Conservation (phyloP, 2,329 filamentous ascomycete genomes). For the Fusarium annulatum region DNA sequence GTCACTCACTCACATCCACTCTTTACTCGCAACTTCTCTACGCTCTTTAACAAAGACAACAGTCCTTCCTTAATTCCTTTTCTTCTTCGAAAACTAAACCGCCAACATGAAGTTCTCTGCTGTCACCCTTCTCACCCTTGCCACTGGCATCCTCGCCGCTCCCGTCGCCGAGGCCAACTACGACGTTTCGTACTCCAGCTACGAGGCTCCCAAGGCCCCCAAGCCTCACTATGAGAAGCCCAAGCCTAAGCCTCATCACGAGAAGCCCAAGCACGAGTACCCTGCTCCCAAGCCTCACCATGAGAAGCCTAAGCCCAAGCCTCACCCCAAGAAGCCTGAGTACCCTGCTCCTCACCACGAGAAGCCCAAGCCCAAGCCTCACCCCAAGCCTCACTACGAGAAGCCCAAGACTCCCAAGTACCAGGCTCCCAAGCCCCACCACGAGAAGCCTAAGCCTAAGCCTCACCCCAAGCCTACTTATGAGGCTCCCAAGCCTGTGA, state of each 20-base stretch:
- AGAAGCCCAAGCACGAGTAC: conserved; percentile 8
- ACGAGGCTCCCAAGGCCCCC: conserved; percentile 21
- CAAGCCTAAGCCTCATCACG: conserved; percentile 10
- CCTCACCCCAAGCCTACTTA: not conserved
- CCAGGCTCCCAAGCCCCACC: not conserved
- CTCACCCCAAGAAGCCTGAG: not conserved
- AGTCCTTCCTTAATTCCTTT: not conserved
- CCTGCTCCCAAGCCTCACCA: not conserved
- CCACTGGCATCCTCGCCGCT: conserved; percentile 30
- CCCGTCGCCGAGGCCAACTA: conserved; percentile 25
- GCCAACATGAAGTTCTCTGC: conserved; percentile 33
- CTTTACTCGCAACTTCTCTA: conserved; percentile 14
- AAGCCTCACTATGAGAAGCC: conserved; percentile 8
- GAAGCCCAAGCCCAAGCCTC: too few relatives aligned
- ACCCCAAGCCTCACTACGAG: too few relatives aligned
- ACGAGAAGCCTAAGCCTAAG: not conserved
- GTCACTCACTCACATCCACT: conserved; percentile 20
- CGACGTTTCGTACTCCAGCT: conserved; percentile 10
- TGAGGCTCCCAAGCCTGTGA: not conserved
- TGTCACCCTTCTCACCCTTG: conserved; percentile 29
- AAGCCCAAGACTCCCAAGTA: too few relatives aligned
- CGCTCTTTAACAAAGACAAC: not conserved
- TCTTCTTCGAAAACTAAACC: not conserved
- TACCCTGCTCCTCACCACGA: too few relatives aligned
- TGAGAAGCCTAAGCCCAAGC: conserved; percentile 1